These are phyloP conservation scores for Lactarius vividus DNA, from an alignment of 768 basidiomycete genomes.

Conservation along the genomic window DNA sequence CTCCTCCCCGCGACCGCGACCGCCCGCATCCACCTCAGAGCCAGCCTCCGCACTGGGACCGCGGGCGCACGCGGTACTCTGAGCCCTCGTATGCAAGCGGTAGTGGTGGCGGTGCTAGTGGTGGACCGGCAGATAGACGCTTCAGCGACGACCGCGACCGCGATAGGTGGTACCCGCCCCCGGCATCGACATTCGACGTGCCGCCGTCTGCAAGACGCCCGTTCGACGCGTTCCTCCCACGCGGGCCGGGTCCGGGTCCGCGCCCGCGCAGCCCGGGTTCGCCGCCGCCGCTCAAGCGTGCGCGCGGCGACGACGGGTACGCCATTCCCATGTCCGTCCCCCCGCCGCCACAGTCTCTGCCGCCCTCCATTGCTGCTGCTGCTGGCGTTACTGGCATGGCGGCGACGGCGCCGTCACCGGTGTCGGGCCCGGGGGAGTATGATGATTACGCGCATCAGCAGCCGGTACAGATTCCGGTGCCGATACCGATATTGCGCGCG, in stretches of 20 bases:
- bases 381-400: not conserved
- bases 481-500: constrained; percentile 15
- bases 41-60: constrained; percentile 9
- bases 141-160: constrained; percentile 19
- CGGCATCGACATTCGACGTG: not conserved
- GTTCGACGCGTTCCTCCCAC: constrained; percentile 8
- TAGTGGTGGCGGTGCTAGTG: not conserved
- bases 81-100: constrained; percentile 2
- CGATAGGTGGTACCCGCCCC: constrained; percentile 15
- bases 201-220: not conserved
- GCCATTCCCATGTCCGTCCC: constrained; percentile 1
- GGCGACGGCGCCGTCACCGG: not conserved
- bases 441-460: not conserved
- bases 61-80: constrained; percentile 19
- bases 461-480: constrained; percentile 3
- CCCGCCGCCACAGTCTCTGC: not conserved
- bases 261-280: constrained; percentile 26
- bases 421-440: not conserved
- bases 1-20: constrained; percentile 6
- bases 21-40: not conserved
- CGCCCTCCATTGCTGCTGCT: not conserved
- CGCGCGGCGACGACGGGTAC: constrained; percentile 23
- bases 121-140: constrained; percentile 2
- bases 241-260: constrained; percentile 8
- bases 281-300: constrained; percentile 23